These are phyloP conservation scores for Solanum neorickii DNA, from an alignment of 257 asterid genomes.

Conservation along the genomic window DNA sequence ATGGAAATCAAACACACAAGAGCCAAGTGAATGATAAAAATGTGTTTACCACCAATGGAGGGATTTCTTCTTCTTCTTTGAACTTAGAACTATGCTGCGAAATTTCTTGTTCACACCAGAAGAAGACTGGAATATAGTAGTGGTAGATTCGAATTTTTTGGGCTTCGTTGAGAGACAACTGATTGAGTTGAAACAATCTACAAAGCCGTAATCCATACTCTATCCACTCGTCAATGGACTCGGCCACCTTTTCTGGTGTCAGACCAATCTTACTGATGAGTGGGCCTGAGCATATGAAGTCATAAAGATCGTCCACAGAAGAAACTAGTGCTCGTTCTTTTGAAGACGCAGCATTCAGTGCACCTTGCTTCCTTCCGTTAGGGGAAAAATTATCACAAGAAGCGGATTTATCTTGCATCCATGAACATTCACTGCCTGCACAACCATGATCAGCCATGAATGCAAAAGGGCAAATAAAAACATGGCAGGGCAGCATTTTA, in stretches of 20 bases:
- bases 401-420: constrained; percentile 42
- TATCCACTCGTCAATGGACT: constrained; percentile 80
- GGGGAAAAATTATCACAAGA: constrained; percentile 8
- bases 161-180: constrained; percentile 58
- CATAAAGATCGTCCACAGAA: constrained; percentile 61
- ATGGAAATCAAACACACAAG: neutral
- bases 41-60: constrained; percentile 78
- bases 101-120: constrained; percentile 91
- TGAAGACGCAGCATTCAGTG: constrained; percentile 29
- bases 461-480: neutral
- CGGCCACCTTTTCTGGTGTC: constrained; percentile 65
- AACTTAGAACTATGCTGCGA: constrained; percentile 45
- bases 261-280: constrained; percentile 51
- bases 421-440: constrained; percentile 46
- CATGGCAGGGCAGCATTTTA: neutral
- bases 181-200: constrained; percentile 70
- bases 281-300: constrained; percentile 76
- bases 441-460: neutral
- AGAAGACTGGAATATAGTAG: constrained; percentile 87
- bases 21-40: neutral
- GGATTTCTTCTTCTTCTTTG: constrained; percentile 59
- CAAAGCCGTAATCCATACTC: constrained; percentile 68
- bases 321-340: constrained; percentile 42
- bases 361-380: constrained; percentile 26
- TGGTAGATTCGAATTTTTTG: constrained; percentile 77